Base-by-base conservation (phyloP, 768 basidiomycete species). In the Boletus reticuloceps region DNA sequence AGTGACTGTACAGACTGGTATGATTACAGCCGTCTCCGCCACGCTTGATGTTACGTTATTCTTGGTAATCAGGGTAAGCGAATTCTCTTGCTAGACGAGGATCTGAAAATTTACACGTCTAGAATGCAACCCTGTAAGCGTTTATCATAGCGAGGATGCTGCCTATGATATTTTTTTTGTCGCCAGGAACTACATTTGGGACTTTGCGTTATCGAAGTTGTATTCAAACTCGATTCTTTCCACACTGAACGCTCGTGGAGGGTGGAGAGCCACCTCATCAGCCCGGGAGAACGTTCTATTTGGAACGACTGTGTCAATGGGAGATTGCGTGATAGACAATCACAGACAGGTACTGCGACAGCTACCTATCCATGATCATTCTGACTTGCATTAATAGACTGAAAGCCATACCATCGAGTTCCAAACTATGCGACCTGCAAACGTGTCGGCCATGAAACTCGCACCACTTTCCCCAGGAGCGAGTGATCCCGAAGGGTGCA, bases 1-100 rank as follows among this genome's bases (percentile, higher is more conserved):
- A 62, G 70, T 69, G 49, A 69, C 69, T 4, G 52, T 72, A n/a
- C 68, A 71, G 38, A 71, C 71, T 7, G 72, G 72, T 40, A 19
- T 62, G 9, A 29, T 61, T n/a, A 61, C 55, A 4, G 51, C 60
- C 32, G 34, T 58, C 2, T 50, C 45, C 20, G 60, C 60, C n/a
- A 43, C 54, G 11, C 29, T 65, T 17, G 70, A 71, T 40, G 43
- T 71, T 5, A 48, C 50, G 1, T 44, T 64, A n/a, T 72, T 67
- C 54, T 38, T 72, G 12, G 45, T n/a, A 13, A 47, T 51, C 36
- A 64, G 34, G 40, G 62, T 64, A 37, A 54, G 63, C 50, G 14
- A 32, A 7, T 22, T 27, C 31, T 22, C 14, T 46, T 8, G 5
- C 22, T 1, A n/a, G 7, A 16, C 31, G 6, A 1, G 19, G 5